These are phyloP conservation scores for Podaxis rugospora DNA, from an alignment of 768 basidiomycete genomes.

Conservation along the genomic window DNA sequence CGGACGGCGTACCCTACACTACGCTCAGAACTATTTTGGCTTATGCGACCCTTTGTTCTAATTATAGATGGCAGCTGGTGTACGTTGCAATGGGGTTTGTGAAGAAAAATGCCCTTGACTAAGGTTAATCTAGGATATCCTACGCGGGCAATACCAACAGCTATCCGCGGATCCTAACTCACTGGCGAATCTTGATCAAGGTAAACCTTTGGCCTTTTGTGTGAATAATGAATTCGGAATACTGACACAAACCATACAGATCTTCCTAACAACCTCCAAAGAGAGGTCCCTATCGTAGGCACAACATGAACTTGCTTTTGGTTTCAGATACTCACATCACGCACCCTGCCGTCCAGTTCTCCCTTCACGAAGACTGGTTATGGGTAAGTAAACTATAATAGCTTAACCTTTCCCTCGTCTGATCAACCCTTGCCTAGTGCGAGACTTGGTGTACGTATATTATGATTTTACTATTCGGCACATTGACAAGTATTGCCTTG, in stretches of 20 bases:
- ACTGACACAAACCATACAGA: constrained; percentile 40
- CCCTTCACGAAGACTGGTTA: constrained; percentile 90
- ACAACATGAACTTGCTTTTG: neutral
- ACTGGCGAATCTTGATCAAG: constrained; percentile 92
- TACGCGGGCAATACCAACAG: constrained; percentile 88
- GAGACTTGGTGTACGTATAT: constrained; percentile 91
- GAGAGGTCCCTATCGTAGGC: constrained; percentile 88
- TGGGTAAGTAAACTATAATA: constrained; percentile 56
- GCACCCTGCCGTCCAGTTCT: constrained; percentile 47
- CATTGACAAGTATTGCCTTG: neutral
- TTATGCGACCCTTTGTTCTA: neutral
- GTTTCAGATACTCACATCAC: neutral
- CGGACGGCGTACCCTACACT: neutral
- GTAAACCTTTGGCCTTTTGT: constrained; percentile 26
- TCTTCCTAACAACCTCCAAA: constrained; percentile 92
- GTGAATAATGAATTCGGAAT: neutral
- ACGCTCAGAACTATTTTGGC: constrained; percentile 13
- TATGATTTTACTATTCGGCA: neutral
- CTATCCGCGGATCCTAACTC: constrained; percentile 94
- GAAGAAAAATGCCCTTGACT: neutral
- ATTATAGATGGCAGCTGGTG: constrained; percentile 46
- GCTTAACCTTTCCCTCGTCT: neutral
- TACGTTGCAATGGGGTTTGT: constrained; percentile 21
- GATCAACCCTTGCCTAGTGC: constrained; percentile 47
- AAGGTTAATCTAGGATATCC: constrained; percentile 55